phyloP scores from a whole-genome alignment of 2,329 filamentous ascomycete species.

The Dichotomopilus funicola region DNA sequence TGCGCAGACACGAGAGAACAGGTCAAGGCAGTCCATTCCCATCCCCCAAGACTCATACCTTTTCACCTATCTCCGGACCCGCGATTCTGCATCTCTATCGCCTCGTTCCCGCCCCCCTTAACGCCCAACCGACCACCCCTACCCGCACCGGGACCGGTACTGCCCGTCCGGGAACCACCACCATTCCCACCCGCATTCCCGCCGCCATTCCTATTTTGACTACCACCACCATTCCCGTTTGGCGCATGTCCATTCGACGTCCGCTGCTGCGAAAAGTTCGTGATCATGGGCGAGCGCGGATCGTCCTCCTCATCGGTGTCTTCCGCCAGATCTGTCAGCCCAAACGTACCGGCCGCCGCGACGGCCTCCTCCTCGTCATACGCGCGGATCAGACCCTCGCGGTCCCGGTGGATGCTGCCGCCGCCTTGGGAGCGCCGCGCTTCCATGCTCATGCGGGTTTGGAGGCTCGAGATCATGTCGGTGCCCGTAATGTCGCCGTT shows the following conservation, averaged over 20 bases:
- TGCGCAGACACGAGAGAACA: too few relatives aligned
- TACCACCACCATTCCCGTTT: conserved; percentile 19
- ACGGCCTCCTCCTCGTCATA: conserved; percentile 75
- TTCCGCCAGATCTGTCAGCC: conserved; percentile 71
- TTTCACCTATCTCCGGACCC: conserved; percentile 34
- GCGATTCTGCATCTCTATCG: conserved; percentile 46
- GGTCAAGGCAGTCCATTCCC: too few relatives aligned
- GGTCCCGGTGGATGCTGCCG: conserved; percentile 53
- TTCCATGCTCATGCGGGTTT: conserved; percentile 92
- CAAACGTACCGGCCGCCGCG: conserved; percentile 50
- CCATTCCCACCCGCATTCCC: too few relatives aligned
- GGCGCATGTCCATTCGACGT: conserved; percentile 32
- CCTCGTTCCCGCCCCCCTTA: conserved; percentile 19
- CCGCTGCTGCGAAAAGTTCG: conserved; percentile 20
- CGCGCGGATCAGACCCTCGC: conserved; percentile 76
- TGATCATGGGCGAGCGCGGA: conserved; percentile 31
- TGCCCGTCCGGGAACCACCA: too few relatives aligned
- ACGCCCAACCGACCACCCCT: conserved; percentile 4
- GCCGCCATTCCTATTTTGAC: too few relatives aligned
- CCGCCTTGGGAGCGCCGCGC: conserved; percentile 60
- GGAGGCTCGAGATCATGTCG: conserved; percentile 81
- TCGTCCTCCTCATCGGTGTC: conserved; percentile 61
- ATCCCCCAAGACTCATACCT: too few relatives aligned
- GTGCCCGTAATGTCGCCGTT: conserved; percentile 77
- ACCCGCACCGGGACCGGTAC: neutral